Conservation (phyloP, 345 rosid genomes). For the Erysimum cheiranthoides region DNA sequence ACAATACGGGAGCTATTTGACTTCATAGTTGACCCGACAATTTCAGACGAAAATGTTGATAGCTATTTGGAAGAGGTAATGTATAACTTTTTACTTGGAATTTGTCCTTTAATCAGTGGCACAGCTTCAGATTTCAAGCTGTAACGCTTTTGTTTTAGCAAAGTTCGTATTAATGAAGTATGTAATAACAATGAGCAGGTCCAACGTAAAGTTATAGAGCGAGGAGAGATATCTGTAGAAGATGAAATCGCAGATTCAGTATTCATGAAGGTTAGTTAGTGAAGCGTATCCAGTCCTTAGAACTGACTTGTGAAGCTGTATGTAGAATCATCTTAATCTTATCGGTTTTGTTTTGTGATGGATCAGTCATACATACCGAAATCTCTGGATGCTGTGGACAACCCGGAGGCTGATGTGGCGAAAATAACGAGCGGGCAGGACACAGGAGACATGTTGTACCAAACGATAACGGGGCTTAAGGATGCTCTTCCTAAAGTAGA, state of each 20-base stretch:
- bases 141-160: neutral
- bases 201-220: conserved; percentile 68
- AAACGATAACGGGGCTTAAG: conserved; percentile 85
- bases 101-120: neutral
- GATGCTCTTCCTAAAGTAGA: conserved; percentile 62
- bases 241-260: conserved; percentile 96
- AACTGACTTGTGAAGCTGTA: neutral
- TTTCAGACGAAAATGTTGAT: conserved; percentile 79
- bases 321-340: neutral
- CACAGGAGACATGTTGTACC: conserved; percentile 73
- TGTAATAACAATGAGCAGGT: conserved; percentile 51
- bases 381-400: conserved; percentile 75
- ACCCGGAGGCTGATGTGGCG: conserved; percentile 77
- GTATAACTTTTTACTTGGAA: neutral
- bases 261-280: conserved; percentile 86
- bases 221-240: conserved; percentile 76
- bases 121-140: neutral
- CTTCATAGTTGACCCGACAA: conserved; percentile 89
- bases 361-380: conserved; percentile 84
- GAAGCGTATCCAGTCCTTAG: neutral
- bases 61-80: conserved; percentile 87
- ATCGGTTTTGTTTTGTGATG: conserved; percentile 10
- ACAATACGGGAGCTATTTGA: conserved; percentile 90
- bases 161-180: neutral
- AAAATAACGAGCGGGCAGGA: conserved; percentile 78